Conservation (phyloP, 352 stramenopile genomes). For the Globisporangium orthogonon region DNA sequence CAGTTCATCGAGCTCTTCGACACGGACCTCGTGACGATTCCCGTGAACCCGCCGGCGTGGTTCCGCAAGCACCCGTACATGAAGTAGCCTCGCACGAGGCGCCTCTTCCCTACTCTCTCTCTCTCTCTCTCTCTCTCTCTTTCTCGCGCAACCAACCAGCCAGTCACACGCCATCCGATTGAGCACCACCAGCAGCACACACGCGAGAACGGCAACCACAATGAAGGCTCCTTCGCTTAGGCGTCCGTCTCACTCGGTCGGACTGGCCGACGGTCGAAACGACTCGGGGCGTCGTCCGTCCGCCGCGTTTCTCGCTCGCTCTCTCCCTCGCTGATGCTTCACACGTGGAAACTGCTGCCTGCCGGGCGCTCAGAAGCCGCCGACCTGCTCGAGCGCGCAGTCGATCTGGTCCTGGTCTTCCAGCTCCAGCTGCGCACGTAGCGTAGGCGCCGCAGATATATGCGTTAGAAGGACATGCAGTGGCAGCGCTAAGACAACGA, state of each 20-base stretch:
- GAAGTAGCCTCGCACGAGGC: constrained; percentile 2
- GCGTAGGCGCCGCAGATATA: no score
- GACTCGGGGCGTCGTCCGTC: neutral
- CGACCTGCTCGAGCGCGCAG: constrained; percentile 91
- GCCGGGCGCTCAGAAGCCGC: constrained; percentile 37
- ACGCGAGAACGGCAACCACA: neutral
- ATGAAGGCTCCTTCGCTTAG: neutral
- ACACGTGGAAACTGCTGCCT: neutral
- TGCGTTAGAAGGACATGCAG: neutral
- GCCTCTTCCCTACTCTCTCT: no score
- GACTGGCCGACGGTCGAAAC: no score
- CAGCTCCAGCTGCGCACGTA: constrained; percentile 79
- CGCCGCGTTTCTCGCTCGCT: no score
- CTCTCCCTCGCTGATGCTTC: no score
- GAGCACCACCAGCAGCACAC: neutral
- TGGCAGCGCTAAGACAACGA: neutral
- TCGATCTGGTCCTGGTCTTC: constrained; percentile 98
- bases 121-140: no score
- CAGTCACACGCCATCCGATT: neutral
- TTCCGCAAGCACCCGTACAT: constrained; percentile 47
- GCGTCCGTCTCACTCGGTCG: no score
- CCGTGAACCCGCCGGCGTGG: constrained; percentile 66
- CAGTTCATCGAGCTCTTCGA: constrained; percentile 95
- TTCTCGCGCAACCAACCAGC: neutral
- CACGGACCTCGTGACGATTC: constrained; percentile 87